phyloP scores from a whole-genome alignment of 2,329 filamentous ascomycete genomes.

The Mollisiaceae sp. region DNA sequence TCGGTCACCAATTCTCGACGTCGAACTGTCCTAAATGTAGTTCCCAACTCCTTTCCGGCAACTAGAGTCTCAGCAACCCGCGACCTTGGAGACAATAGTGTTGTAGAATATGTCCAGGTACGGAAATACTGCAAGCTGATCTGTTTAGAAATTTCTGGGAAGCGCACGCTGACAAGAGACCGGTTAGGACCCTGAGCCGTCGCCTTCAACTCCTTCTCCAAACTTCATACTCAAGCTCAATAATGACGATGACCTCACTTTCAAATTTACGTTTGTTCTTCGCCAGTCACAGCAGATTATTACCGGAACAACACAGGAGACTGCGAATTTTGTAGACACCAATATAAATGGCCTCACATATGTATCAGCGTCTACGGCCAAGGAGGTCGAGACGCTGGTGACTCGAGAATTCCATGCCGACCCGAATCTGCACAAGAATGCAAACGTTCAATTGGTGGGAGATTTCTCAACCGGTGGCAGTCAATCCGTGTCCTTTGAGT shows the following conservation, averaged over 20 bases:
- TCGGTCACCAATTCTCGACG: slow-evolving; percentile 80
- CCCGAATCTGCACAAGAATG: slow-evolving; percentile 95
- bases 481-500: slow-evolving; percentile 85
- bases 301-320: slow-evolving; percentile 54
- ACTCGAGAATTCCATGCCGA: slow-evolving; percentile 96
- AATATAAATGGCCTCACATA: slow-evolving; percentile 89
- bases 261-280: slow-evolving; percentile 90
- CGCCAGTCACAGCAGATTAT: slow-evolving; percentile 53
- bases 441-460: slow-evolving; percentile 94
- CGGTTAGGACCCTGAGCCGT: slow-evolving; percentile 75
- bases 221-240: slow-evolving; percentile 84
- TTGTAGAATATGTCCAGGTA: slow-evolving; percentile 93
- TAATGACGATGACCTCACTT: slow-evolving; percentile 90
- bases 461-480: slow-evolving; percentile 86
- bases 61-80: slow-evolving; percentile 76
- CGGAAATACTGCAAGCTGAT: slow-evolving; percentile 5
- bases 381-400: slow-evolving; percentile 90
- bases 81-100: slow-evolving; percentile 72
- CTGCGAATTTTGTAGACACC: slow-evolving; percentile 65
- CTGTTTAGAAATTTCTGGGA: background rate
- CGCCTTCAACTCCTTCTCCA: slow-evolving; percentile 56
- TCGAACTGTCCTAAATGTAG: slow-evolving; percentile 76
- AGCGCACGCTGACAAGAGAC: slow-evolving; percentile 24
- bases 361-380: slow-evolving; percentile 82
- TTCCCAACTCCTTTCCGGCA: slow-evolving; percentile 88